Evolutionary conservation across 2,329 filamentous ascomycete species (phyloP), one percentile per base, ranked within the genome.

Genomic region (Parafenestella ontariensis): DNA sequence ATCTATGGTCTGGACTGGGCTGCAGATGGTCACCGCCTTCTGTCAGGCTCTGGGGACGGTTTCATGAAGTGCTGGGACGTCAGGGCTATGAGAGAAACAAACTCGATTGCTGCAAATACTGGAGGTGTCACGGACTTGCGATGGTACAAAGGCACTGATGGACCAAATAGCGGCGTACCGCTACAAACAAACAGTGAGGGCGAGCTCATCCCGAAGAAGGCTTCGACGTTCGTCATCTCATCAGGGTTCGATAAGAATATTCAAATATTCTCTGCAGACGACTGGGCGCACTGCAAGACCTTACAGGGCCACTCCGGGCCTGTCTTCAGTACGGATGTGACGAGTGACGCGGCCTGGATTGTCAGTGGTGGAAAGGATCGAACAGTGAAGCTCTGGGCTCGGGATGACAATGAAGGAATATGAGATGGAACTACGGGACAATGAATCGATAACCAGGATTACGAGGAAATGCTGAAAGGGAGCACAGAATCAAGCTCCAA

Each of bases 11-110:
- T 98, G 5, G 93, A 97, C 75, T 99, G 96, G 95, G 88, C 90
- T 53, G 84, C 88, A 0, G 95, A 99, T 71, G 92, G 94, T 5
- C 89, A 96, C 74, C 87, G 95, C n/a, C 86, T 98, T 8, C 81
- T 98, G n/a, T 92, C 92, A 0, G 93, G 92, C 1, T 96, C 92
- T 13, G 92, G 89, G 2, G 95, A 99, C 71, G 94, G 94, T 17
- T 98, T 95, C 85, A 88, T 96, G 69, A 98, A 97, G 76, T 97
- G 94, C 77, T 99, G 95, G 95, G 95, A 99, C 72, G 83, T 99
- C 47, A 87, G 95, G 41, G 94, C 95, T 68, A 93, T 98, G 44
- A 86, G 90, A 65, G 88, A 88, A 59, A 89, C 86, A 0, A 94
- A 91, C 11, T 91, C 90, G 17, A 89, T 99, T 42, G 95, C 94